Percentiles rank a stretch among this genome's conserved stretches.
These are phyloP conservation scores for Amylocystis lapponica DNA, from an alignment of 768 basidiomycete genomes.

Conservation along the genomic window DNA sequence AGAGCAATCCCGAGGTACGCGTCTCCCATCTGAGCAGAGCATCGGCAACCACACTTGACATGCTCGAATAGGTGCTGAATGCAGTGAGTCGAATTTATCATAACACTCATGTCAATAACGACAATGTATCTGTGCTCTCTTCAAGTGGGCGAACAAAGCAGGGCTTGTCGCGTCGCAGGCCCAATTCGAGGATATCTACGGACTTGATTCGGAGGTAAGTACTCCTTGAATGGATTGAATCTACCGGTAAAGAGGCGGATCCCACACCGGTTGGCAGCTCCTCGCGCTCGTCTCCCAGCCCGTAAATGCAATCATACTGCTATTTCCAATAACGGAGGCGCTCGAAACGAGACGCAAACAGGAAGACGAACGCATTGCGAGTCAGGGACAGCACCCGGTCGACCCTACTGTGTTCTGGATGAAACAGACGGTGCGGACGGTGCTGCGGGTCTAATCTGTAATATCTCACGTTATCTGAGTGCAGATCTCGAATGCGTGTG, in stretches of 20 bases:
- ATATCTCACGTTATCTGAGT: not conserved
- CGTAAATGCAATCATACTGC: constrained; percentile 76
- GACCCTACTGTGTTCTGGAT: constrained; percentile 77
- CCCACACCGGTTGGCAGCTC: constrained; percentile 55
- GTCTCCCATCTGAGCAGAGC: constrained; percentile 24
- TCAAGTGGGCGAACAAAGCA: constrained; percentile 65
- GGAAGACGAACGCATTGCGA: constrained; percentile 54
- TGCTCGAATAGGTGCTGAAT: constrained; percentile 39
- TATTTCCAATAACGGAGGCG: constrained; percentile 67
- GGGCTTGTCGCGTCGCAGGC: constrained; percentile 47
- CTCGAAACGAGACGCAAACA: constrained; percentile 44
- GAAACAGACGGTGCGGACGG: constrained; percentile 71
- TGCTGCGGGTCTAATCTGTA: not conserved
- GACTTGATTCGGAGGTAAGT: constrained; percentile 60
- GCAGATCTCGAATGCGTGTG: constrained; percentile 29
- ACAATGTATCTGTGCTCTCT: not conserved
- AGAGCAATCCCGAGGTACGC: constrained; percentile 61
- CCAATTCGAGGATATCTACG: constrained; percentile 67
- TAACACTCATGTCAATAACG: not conserved
- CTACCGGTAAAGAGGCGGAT: not conserved
- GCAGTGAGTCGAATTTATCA: constrained; percentile 25
- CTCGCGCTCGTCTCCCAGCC: constrained; percentile 65
- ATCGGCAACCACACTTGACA: constrained; percentile 2
- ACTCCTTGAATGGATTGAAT: not conserved
- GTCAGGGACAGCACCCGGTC: constrained; percentile 39